Evolutionary conservation across 352 stramenopile genomes (phyloP), one percentile per base, ranked within the genome.

Genomic region (Phytophthora pini): DNA sequence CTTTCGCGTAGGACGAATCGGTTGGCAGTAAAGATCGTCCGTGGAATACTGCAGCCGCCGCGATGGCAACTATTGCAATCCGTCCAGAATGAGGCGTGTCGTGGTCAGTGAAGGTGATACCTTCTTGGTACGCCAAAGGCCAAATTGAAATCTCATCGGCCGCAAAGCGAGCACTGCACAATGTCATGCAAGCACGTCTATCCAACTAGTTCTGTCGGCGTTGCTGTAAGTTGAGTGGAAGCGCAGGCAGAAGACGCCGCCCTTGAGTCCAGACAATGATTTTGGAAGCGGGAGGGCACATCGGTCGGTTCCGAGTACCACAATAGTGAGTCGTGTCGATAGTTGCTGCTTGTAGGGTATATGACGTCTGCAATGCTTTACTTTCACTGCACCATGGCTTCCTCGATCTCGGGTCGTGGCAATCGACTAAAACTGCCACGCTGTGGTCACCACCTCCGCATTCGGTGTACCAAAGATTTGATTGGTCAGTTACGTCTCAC

Each of bases 201-300:
- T 67, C 66, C 49, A 74, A 24, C 39, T 6, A 17, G 31, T 60
- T 70, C 54, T 41, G 44, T 26, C 34, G 7, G 41, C 27, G 45
- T 62, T 66, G 59, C 36, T 57, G 60, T 55, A 49, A 56, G 49
- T 56, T 31, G 34, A 39, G 24, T 11, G 31, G 49, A 71, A 62
- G 31, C 17, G 24, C 17, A 56, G 20, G 5, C 45, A 31, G 31
- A 67, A 61, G 48, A 41, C 26, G 15, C 61, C 36, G 41, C 44
- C 43, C 41, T 52, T 74, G 49, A 54, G 66, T 59, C 61, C 66
- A 71, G 67, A 65, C 31, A 65, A 47, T 60, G 52, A 26, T 61
- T 61, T 65, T 47, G 52, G 52, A 69, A 45, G 49, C 45, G 27
- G 56, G 38, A 60, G 31, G 31, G 27, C 40, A 24, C 13, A 31